phyloP scores from a whole-genome alignment of 1,284 basidiomycete genomes.

The Anthracocystis setariae region DNA sequence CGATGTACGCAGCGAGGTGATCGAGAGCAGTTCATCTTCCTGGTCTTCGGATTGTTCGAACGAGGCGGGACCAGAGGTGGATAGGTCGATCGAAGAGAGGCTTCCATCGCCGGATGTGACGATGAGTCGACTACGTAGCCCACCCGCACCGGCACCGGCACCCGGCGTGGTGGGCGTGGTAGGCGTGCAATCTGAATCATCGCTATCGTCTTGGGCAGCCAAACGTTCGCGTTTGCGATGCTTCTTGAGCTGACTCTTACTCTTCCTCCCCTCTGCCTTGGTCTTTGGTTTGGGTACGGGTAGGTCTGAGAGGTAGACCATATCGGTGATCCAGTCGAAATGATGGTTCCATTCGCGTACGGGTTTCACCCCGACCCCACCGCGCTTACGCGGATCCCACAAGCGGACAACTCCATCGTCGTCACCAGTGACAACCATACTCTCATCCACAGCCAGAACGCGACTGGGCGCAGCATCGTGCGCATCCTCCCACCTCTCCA shows the following conservation, averaged over 20 bases:
- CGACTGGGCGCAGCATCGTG: conserved; percentile 75
- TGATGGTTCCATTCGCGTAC: conserved; percentile 83
- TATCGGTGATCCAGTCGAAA: conserved; percentile 94
- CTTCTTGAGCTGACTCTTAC: conserved; percentile 23
- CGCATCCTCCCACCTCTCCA: conserved; percentile 75
- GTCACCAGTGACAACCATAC: conserved; percentile 84
- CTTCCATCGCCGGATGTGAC: conserved; percentile 82
- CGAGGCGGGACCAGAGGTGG: conserved; percentile 70
- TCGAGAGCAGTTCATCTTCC: conserved; percentile 90
- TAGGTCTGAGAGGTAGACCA: conserved; percentile 74
- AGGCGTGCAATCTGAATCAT: neutral
- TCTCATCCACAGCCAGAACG: conserved; percentile 81
- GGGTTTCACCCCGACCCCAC: conserved; percentile 16
- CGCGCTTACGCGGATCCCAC: conserved; percentile 81
- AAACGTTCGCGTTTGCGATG: conserved; percentile 12
- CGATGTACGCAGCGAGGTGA: conserved; percentile 82
- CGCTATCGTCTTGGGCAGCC: neutral
- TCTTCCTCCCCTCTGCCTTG: conserved; percentile 32
- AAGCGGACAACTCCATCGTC: conserved; percentile 94
- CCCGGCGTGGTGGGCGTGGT: too few relatives aligned
- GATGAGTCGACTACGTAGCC: conserved; percentile 54
- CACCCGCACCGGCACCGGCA: too few relatives aligned
- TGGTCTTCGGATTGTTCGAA: conserved; percentile 86
- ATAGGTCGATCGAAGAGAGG: conserved; percentile 82
- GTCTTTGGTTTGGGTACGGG: conserved; percentile 30